Evolutionary conservation across 768 basidiomycete species (phyloP).

Genomic region (Lactarius evosmus): DNA sequence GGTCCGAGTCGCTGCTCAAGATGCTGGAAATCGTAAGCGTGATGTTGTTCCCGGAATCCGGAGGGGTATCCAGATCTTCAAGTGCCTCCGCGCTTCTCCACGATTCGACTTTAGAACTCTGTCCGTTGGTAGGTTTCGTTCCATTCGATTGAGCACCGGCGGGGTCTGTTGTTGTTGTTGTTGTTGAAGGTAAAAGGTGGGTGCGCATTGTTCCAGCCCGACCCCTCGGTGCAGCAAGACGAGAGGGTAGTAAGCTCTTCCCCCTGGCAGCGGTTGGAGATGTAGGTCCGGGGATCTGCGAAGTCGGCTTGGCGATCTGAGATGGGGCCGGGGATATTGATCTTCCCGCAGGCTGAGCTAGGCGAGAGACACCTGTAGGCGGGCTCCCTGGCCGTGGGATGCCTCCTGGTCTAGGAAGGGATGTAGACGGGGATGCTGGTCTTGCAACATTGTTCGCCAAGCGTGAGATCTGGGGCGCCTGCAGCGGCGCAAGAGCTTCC

Average conservation of each 20-base stretch:
- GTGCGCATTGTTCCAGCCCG: conserved; percentile 37
- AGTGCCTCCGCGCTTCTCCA: conserved; percentile 20
- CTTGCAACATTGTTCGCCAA: conserved; percentile 46
- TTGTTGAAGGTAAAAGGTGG: conserved; percentile 2
- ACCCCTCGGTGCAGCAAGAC: conserved; percentile 62
- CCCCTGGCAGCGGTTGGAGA: conserved; percentile 47
- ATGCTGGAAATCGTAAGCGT: conserved; percentile 85
- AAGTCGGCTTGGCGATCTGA: conserved; percentile 29
- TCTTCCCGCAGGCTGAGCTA: conserved; percentile 41
- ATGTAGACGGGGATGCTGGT: conserved; percentile 48
- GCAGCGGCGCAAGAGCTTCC: conserved; percentile 41
- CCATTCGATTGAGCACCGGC: conserved; percentile 4
- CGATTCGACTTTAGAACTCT: conserved; percentile 24
- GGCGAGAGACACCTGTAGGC: conserved; percentile 40
- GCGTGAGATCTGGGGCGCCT: conserved; percentile 49
- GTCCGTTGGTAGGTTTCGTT: conserved; percentile 15
- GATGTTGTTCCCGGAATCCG: conserved; percentile 52
- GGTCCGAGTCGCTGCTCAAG: conserved; percentile 77
- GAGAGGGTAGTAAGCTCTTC: conserved; percentile 71
- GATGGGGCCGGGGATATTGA: conserved; percentile 40
- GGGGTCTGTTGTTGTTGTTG: conserved; percentile 8
- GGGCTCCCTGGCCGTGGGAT: conserved; percentile 51
- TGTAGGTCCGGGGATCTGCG: conserved; percentile 35
- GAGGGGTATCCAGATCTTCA: conserved; percentile 27
- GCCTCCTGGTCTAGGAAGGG: conserved; percentile 40